Conservation (phyloP, 2,329 filamentous ascomycete species). For the Epichloe gansuensis region DNA sequence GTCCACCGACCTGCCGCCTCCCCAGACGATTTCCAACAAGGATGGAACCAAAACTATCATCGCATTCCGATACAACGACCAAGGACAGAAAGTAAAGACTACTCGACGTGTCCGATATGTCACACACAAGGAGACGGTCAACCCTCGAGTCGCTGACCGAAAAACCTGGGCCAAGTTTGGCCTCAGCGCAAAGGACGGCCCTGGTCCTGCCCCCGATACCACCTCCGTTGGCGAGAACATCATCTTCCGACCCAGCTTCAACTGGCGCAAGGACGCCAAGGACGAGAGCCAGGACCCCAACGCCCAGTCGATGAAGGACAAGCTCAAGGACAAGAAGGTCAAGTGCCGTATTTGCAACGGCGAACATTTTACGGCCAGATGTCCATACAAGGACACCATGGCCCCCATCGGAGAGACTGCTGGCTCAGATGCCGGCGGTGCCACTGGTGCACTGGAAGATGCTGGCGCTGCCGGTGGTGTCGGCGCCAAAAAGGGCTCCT, state of each 20-base stretch:
- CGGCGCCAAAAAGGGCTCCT: conserved; percentile 62
- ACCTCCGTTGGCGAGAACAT: conserved; percentile 97
- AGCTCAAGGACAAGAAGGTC: conserved; percentile 98
- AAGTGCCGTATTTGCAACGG: conserved; percentile 98
- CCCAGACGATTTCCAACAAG: conserved; percentile 89
- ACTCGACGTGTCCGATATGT: conserved; percentile 91
- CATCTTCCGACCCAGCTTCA: conserved; percentile 81
- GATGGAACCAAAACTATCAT: conserved; percentile 96
- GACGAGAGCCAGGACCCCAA: conserved; percentile 64
- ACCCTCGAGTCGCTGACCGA: conserved; percentile 91
- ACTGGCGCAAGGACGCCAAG: conserved; percentile 86
- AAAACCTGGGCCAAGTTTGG: conserved; percentile 92
- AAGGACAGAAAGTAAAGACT: conserved; percentile 92
- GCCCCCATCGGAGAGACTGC: conserved; percentile 60
- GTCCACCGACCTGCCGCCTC: conserved; percentile 57
- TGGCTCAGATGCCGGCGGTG: conserved; percentile 33
- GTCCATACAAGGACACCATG: conserved; percentile 99
- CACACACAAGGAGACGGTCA: conserved; percentile 83
- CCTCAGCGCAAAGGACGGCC: conserved; percentile 67
- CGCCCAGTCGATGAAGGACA: conserved; percentile 62
- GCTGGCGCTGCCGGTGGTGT: conserved; percentile 31
- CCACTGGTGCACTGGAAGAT: conserved; percentile 42
- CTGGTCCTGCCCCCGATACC: conserved; percentile 76
- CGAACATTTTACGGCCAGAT: conserved; percentile 98
- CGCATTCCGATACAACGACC: conserved; percentile 79